Base-by-base conservation (phyloP, 441 rosid genomes). In the Gossypium aridum region DNA sequence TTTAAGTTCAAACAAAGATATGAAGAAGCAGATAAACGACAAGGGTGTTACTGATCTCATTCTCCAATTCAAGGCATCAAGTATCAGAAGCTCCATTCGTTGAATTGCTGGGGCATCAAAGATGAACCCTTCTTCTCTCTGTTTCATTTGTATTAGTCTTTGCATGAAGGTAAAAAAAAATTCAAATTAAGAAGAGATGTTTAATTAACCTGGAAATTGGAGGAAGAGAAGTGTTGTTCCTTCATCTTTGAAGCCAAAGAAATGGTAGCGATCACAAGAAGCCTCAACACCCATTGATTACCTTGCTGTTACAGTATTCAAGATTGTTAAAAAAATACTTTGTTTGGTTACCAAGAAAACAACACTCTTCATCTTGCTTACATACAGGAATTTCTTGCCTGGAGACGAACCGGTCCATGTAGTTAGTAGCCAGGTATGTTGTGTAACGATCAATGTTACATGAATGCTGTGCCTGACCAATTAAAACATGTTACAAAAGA, bases 1-100 rank as follows among this genome's bases (percentile, higher is more conserved):
- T 74, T 82, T 71, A 57, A 72, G 83, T 22, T 82, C 63, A 64
- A 86, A 80, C 22, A 79, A 61, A 51, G 90, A 85, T 57, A 80
- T 72, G 80, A 90, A 88, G 81, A 82, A 84, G 14, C 71, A 56
- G 49, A 85, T 25, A 55, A 90, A 90, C 2, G 94, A 82, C 80
- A 88, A 83, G 9, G 94, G 94, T 0, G 94, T 90, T 31, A 90
- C 74, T 19, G 94, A 88, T 73, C 94, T 85, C 91, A 87, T 85
- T 74, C 92, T 71, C 94, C 94, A 90, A 65, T 84, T 78, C 75
- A 90, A 70, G 4, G 86, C 88, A 71, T 81, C 89, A 65, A 88
- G 88, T 66, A 90, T 72, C 8, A 88, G 75, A 12, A 82, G 67
- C 83, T 90, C 92, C 92, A 85, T 90, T 6, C 90, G 77, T 26